Evolutionary conservation across 2,329 filamentous ascomycete genomes (phyloP).

Genomic region (Colletotrichum simmondsii): DNA sequence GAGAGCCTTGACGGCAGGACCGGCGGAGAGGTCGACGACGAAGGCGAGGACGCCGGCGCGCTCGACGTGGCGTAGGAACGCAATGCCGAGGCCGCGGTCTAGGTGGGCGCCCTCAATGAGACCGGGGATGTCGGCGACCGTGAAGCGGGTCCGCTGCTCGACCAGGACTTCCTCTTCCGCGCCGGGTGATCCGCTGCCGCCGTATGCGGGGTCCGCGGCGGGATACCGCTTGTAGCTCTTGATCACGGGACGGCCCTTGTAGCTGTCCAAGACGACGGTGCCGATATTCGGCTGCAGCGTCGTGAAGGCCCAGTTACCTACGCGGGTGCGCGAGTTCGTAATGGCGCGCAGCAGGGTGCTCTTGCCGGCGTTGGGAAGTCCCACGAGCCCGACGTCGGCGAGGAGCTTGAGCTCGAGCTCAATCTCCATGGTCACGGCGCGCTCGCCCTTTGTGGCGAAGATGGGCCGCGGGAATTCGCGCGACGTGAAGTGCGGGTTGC

Average conservation of each 20-base stretch:
- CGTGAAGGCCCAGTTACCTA: conserved; percentile 97
- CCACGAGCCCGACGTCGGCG: conserved; percentile 93
- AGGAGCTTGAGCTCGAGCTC: conserved; percentile 94
- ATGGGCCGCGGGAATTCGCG: conserved; percentile 80
- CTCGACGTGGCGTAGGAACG: conserved; percentile 94
- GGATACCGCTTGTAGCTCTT: conserved; percentile 46
- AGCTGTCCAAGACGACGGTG: conserved; percentile 91
- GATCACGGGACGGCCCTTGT: conserved; percentile 77
- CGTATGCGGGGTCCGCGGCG: conserved; percentile 44
- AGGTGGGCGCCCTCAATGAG: conserved; percentile 93
- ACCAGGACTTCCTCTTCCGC: conserved; percentile 58
- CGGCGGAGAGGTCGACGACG: conserved; percentile 85
- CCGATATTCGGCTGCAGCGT: conserved; percentile 95
- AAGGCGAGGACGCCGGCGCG: conserved; percentile 93
- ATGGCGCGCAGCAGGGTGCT: conserved; percentile 89
- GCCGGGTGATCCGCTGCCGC: conserved; percentile 38
- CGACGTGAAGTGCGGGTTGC: conserved; percentile 92
- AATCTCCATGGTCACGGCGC: conserved; percentile 80
- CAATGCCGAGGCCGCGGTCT: conserved; percentile 89
- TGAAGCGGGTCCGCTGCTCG: conserved; percentile 80
- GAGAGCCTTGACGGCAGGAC: conserved; percentile 82
- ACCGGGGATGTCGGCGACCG: conserved; percentile 94
- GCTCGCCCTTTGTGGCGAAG: conserved; percentile 88
- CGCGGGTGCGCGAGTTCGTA: conserved; percentile 86
- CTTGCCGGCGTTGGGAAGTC: conserved; percentile 95